Percentiles rank a stretch among this genome's conserved stretches.
Evolutionary conservation across 1,139 yeast genomes (phyloP).

Genomic region (Blastobotrys elegans): DNA sequence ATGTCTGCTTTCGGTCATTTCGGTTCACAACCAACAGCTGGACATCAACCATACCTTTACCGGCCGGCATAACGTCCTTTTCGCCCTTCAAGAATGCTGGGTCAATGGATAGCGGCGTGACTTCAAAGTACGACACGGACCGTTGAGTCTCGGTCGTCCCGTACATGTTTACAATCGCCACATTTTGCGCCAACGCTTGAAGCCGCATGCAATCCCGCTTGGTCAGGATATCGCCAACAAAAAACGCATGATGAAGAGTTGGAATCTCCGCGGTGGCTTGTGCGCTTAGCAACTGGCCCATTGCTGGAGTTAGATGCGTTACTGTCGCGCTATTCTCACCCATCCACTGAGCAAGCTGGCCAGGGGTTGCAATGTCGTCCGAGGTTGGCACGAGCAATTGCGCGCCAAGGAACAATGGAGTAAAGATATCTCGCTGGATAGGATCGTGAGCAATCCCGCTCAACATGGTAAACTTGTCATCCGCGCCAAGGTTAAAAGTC

Average conservation of each 20-base stretch:
- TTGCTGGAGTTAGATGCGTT: conserved; percentile 97
- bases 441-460: conserved; percentile 99
- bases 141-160: conserved; percentile 99
- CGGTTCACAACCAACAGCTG: conserved; percentile 92
- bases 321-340: conserved; percentile 85
- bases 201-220: conserved; percentile 92
- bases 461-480: conserved; percentile 92
- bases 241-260: conserved; percentile 87
- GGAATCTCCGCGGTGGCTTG: conserved; percentile 93
- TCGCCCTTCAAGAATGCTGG: conserved; percentile 72
- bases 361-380: conserved; percentile 98
- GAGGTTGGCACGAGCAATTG: conserved; percentile 87
- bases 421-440: conserved; percentile 97
- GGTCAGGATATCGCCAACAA: conserved; percentile 95
- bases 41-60: conserved; percentile 93
- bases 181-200: conserved; percentile 88
- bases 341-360: conserved; percentile 97
- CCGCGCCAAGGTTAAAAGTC: conserved; percentile 67
- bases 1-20: conserved; percentile 76
- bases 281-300: conserved; percentile 96
- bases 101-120: conserved; percentile 65
- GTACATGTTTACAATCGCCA: conserved; percentile 91
- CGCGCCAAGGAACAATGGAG: conserved; percentile 95
- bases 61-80: conserved; percentile 98
- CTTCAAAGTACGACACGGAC: conserved; percentile 91